These are phyloP conservation scores for Obelidium mucronatum DNA, from an alignment of 192 early-diverging fungal genomes.

Conservation along the genomic window DNA sequence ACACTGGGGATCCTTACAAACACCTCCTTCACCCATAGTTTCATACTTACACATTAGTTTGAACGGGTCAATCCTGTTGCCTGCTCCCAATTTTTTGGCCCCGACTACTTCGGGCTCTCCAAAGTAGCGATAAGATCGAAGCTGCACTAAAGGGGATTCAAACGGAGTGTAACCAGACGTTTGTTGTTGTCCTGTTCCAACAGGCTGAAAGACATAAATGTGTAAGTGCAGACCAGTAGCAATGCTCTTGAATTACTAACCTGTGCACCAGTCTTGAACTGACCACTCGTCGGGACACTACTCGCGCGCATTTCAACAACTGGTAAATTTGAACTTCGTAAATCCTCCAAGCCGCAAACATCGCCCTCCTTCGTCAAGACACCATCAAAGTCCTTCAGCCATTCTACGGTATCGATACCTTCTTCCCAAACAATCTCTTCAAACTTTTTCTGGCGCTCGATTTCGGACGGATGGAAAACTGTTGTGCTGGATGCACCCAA, in stretches of 20 bases:
- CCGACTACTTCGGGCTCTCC: no score
- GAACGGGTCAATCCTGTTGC: conserved; percentile 15
- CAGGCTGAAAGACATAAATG: background rate
- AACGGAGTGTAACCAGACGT: background rate
- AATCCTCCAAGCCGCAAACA: conserved; percentile 12
- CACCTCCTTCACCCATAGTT: background rate
- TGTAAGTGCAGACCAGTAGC: background rate
- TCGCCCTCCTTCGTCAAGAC: background rate
- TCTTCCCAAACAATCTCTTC: background rate
- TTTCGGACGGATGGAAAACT: background rate
- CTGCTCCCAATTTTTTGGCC: conserved; percentile 6
- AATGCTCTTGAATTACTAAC: background rate
- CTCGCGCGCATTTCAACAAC: background rate
- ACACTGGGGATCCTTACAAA: conserved; percentile 13
- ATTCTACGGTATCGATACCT: background rate
- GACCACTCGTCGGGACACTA: background rate
- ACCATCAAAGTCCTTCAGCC: conserved; percentile 4
- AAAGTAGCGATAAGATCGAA: conserved; percentile 26
- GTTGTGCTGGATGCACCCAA: background rate
- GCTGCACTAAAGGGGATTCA: conserved; percentile 9
- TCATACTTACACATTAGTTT: conserved; percentile 17
- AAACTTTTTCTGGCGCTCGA: conserved; percentile 15
- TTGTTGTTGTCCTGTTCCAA: background rate
- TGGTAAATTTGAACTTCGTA: background rate
- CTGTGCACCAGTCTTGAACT: background rate